phyloP scores from a whole-genome alignment of 2,329 filamentous ascomycete species.

The Ophidiomyces ophidiicola region DNA sequence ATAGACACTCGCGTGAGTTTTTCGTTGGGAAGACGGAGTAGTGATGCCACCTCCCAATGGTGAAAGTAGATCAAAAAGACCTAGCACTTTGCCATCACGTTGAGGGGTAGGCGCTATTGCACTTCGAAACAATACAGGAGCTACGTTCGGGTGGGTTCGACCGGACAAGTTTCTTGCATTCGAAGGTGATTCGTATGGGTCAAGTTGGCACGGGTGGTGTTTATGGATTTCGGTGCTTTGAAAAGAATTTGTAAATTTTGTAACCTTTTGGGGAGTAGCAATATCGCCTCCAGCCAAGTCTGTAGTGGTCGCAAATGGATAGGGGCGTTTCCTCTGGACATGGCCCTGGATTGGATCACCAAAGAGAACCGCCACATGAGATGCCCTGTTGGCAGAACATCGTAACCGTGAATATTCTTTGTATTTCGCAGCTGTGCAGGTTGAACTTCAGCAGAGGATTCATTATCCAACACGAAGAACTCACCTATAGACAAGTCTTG shows the following conservation, averaged over 20 bases:
- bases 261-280: slow-evolving; percentile 29
- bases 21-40: slow-evolving; percentile 16
- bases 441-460: background rate
- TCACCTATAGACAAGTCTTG: slow-evolving; percentile 34
- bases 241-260: slow-evolving; percentile 16
- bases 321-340: slow-evolving; percentile 18
- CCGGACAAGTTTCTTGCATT: slow-evolving; percentile 21
- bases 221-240: slow-evolving; percentile 22
- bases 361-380: slow-evolving; percentile 24
- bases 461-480: background rate
- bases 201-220: slow-evolving; percentile 30
- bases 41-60: slow-evolving; percentile 26
- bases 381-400: slow-evolving; percentile 15
- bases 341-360: slow-evolving; percentile 17
- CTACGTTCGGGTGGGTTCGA: slow-evolving; percentile 17
- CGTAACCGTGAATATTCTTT: slow-evolving; percentile 37
- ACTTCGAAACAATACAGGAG: slow-evolving; percentile 27
- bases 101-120: slow-evolving; percentile 39
- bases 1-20: background rate
- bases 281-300: slow-evolving; percentile 11
- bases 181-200: slow-evolving; percentile 36
- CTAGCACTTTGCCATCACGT: slow-evolving; percentile 37
- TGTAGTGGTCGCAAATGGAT: slow-evolving; percentile 16
- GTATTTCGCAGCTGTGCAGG: slow-evolving; percentile 34
- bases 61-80: slow-evolving; percentile 38